Evolutionary conservation across 306 rosid genomes (phyloP), one percentile per base, ranked within the genome.

Genomic region (Sesbania bispinosa): DNA sequence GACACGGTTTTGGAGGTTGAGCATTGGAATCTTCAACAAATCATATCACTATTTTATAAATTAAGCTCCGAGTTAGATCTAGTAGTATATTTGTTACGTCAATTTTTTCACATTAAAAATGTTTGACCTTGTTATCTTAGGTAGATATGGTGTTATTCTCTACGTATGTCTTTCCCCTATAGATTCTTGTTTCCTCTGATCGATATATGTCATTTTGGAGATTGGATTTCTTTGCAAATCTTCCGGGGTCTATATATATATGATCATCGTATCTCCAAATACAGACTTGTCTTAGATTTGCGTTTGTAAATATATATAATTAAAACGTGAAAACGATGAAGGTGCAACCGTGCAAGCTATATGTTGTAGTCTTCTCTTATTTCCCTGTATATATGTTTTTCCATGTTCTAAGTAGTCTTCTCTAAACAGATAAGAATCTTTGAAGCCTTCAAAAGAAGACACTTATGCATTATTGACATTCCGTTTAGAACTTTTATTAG

Each of bases 1-100:
- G 8, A 79, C 79, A 80, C 83, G 80, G 13, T 69, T 61, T 80
- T 53, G 73, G 69, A 50, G 84, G 77, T 69, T 69, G 51, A 4
- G 6, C 48, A 52, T 69, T 74, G 39, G 54, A 80, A 74, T 80
- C 73, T 67, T 61, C 35, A 52, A 42, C 47, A 0, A 29, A 55
- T 10, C 4, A 6, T 14, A 21, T 19, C 0, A 53, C 30, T 13
- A 43, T 64, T 65, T 32, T 55, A 35, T 16, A 46, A 54, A n/a
- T 10, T n/a, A n/a, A n/a, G n/a, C 26, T 42, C 4, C 9, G 50
- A n/a, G 13, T 43, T 26, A 8, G 65, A 59, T 59, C 36, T 67
- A 1, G 39, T 57, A 33, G 20, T 59, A 59, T 48, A 18, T 51
- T 61, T 77, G 65, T 69, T 69, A 8, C 26, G 63, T 68, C 76